Evolutionary conservation across 2,329 filamentous ascomycete species (phyloP).

Genomic region (Dactylellina sp.): DNA sequence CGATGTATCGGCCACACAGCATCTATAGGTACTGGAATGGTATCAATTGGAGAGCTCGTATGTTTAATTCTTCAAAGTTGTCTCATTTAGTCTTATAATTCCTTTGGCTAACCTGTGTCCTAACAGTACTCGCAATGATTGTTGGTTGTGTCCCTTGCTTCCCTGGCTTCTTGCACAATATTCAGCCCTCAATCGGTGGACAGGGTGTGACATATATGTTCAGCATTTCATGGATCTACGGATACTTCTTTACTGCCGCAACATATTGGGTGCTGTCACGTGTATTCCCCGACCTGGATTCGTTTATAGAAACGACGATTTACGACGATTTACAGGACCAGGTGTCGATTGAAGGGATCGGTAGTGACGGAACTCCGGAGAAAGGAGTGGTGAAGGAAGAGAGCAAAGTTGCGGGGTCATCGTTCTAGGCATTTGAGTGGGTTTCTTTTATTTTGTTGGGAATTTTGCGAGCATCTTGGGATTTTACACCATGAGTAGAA

Average conservation of each 20-base stretch:
- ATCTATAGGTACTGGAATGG: conserved; percentile 47
- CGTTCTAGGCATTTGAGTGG: neutral
- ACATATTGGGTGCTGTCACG: conserved; percentile 27
- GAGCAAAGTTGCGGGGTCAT: neutral
- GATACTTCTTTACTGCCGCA: conserved; percentile 32
- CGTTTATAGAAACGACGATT: conserved; percentile 23
- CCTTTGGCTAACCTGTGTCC: neutral
- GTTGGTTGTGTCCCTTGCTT: conserved; percentile 54
- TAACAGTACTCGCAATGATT: conserved; percentile 41
- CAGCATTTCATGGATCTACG: conserved; percentile 48
- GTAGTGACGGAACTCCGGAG: conserved; percentile 42
- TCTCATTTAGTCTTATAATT: neutral
- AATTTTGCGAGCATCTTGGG: neutral
- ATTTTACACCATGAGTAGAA: neutral
- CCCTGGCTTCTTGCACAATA: conserved; percentile 52
- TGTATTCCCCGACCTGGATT: conserved; percentile 37
- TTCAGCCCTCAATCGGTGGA: conserved; percentile 39
- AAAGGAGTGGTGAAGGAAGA: conserved; percentile 5
- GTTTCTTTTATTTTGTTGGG: neutral
- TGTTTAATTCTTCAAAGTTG: conserved; percentile 4
- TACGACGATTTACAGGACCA: conserved; percentile 44
- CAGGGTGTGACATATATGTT: conserved; percentile 47
- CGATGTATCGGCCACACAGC: conserved; percentile 41
- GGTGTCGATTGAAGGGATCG: conserved; percentile 44
- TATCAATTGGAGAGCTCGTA: conserved; percentile 52